Conservation (phyloP, 2,329 filamentous ascomycete species). For the Didymellaceae sp. region DNA sequence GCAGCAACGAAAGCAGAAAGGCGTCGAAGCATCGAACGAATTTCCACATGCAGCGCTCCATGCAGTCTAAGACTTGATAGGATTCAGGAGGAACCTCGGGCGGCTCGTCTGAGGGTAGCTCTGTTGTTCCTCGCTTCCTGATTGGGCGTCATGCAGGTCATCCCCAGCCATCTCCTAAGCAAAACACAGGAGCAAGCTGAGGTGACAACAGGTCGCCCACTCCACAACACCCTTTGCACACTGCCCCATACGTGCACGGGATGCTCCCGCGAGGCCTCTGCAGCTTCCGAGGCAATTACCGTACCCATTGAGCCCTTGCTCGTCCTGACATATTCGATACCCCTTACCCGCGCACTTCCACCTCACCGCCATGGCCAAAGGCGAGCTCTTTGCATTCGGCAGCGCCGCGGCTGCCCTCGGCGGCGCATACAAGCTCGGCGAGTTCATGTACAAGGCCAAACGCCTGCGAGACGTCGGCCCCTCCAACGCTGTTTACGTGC, state of each 20-base stretch:
- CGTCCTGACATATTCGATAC: not conserved
- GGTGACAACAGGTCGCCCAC: slow-evolving; percentile 19
- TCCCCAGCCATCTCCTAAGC: slow-evolving; percentile 19
- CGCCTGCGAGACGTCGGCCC: slow-evolving; percentile 46
- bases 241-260: slow-evolving; percentile 36
- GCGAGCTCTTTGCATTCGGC: slow-evolving; percentile 42
- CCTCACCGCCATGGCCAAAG: slow-evolving; percentile 40
- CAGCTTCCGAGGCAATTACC: slow-evolving; percentile 34
- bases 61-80: slow-evolving; percentile 1
- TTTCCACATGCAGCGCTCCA: slow-evolving; percentile 11
- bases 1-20: slow-evolving; percentile 2
- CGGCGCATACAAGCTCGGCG: slow-evolving; percentile 48
- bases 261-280: slow-evolving; percentile 41
- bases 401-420: slow-evolving; percentile 43
- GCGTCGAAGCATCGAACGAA: not conserved
- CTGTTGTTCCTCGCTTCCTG: slow-evolving; percentile 10
- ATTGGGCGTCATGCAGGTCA: slow-evolving; percentile 19
- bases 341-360: slow-evolving; percentile 1
- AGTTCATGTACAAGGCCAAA: slow-evolving; percentile 47
- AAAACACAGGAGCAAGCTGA: slow-evolving; percentile 16
- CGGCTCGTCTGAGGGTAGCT: slow-evolving; percentile 27
- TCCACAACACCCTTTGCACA: slow-evolving; percentile 34
- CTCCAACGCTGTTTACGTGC: slow-evolving; percentile 48
- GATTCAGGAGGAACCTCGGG: slow-evolving; percentile 24
- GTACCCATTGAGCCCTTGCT: slow-evolving; percentile 30